Evolutionary conservation across 2,329 filamentous ascomycete species (phyloP).

Genomic region (Cladophialophora yegresii): DNA sequence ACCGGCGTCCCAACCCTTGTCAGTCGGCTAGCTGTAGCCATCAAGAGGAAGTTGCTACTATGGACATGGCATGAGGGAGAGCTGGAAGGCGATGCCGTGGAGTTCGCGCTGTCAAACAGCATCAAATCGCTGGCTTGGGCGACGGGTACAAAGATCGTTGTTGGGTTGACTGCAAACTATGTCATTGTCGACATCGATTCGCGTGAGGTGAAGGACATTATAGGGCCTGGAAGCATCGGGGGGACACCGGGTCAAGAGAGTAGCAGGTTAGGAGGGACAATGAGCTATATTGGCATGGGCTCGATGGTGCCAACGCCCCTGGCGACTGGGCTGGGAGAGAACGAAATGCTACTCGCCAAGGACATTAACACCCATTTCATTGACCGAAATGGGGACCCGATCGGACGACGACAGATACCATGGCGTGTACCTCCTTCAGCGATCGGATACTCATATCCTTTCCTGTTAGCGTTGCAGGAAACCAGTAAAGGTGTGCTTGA

Average conservation of each 20-base stretch:
- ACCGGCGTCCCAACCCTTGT: conserved; percentile 93
- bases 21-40: conserved; percentile 84
- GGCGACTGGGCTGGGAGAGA: conserved; percentile 76
- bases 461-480: conserved; percentile 82
- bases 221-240: conserved; percentile 71
- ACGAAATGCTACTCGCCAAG: conserved; percentile 89
- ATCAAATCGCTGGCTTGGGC: conserved; percentile 92
- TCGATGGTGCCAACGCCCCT: conserved; percentile 89
- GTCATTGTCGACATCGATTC: conserved; percentile 81
- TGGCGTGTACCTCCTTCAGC: conserved; percentile 87
- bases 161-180: conserved; percentile 88
- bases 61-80: conserved; percentile 99
- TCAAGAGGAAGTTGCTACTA: conserved; percentile 83
- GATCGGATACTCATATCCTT: conserved; percentile 95
- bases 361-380: conserved; percentile 96
- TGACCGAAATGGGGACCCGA: conserved; percentile 74
- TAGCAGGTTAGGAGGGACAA: conserved; percentile 79
- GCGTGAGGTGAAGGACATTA: conserved; percentile 73
- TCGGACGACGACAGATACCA: conserved; percentile 85
- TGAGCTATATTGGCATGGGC: conserved; percentile 96
- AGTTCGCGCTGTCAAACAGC: conserved; percentile 77
- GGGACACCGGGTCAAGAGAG: conserved; percentile 65
- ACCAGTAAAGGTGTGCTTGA: conserved; percentile 82
- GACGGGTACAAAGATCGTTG: conserved; percentile 80
- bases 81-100: conserved; percentile 69